A percentile compares a stretch with the other conserved stretches of the same genome.
phyloP scores from a whole-genome alignment of 148 eudicot species.

The Spergularia marina region DNA sequence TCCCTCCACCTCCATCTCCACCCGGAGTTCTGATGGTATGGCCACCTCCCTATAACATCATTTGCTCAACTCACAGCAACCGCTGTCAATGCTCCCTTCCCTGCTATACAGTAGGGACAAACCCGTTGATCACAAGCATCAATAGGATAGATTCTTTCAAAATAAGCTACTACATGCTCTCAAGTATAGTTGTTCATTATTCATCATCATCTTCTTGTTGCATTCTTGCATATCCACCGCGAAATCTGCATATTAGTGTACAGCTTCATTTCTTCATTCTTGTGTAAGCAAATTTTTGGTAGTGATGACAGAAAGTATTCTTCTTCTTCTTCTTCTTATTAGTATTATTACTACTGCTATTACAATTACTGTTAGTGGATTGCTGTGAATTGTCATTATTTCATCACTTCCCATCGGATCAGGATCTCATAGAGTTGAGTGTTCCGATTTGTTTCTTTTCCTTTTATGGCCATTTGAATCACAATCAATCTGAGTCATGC shows the following conservation, averaged over 20 bases:
- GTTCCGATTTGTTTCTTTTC: neutral
- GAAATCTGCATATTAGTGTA: conserved; percentile 45
- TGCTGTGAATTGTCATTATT: conserved; percentile 27
- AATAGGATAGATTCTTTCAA: conserved; percentile 43
- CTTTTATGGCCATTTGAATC: neutral
- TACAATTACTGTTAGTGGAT: neutral
- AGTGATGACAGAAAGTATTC: conserved; percentile 31
- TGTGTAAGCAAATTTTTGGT: conserved; percentile 54
- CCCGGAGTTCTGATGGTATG: conserved; percentile 27
- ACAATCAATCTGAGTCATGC: neutral
- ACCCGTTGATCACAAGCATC: conserved; percentile 18
- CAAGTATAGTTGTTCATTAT: conserved; percentile 28
- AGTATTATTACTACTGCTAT: neutral
- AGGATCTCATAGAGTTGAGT: too few species aligned
- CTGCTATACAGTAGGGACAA: conserved; percentile 5
- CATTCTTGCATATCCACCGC: conserved; percentile 36
- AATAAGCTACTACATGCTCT: conserved; percentile 22
- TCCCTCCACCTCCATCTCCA: conserved; percentile 24
- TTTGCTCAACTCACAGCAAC: neutral
- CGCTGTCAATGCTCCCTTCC: neutral
- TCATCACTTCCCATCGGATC: neutral
- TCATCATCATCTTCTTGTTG: conserved; percentile 24
- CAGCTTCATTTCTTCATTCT: conserved; percentile 61
- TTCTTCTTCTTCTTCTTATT: conserved; percentile 4
- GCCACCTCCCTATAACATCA: conserved; percentile 24